A percentile compares a stretch with the other conserved stretches of the same genome.
Evolutionary conservation across 1,284 basidiomycete species (phyloP).

Genomic region (Fomitopsis schrenkii): DNA sequence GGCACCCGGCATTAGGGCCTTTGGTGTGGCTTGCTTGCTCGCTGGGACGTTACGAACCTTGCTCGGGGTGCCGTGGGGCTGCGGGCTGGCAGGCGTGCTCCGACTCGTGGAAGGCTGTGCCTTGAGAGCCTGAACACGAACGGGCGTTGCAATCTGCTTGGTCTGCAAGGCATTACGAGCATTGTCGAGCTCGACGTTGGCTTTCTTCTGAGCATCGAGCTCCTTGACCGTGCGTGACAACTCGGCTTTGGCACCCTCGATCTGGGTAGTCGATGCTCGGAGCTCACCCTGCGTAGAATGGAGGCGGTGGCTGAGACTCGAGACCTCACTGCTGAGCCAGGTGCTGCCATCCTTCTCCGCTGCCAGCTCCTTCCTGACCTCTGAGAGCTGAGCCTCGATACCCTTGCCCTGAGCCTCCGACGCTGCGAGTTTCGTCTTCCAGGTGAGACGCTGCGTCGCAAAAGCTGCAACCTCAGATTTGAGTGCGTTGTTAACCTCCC

Average conservation of each 20-base stretch:
- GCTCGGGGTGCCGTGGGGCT: too few relatives aligned
- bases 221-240: not conserved
- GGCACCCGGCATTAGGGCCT: too few relatives aligned
- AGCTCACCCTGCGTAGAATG: not conserved
- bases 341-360: not conserved
- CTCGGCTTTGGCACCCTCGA: not conserved
- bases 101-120: too few relatives aligned
- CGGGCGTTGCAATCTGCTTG: slow-evolving; percentile 3
- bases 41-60: too few relatives aligned
- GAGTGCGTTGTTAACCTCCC: not conserved
- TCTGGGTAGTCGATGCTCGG: not conserved
- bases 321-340: not conserved
- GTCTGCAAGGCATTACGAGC: not conserved
- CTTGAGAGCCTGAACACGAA: slow-evolving; percentile 21
- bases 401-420: not conserved
- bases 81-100: too few relatives aligned
- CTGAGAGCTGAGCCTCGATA: not conserved
- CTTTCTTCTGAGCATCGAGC: not conserved
- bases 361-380: too few relatives aligned
- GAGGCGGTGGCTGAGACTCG: not conserved
- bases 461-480: too few relatives aligned
- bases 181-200: not conserved
- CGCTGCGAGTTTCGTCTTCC: not conserved
- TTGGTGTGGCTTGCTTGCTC: too few relatives aligned
- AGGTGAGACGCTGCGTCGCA: not conserved